A percentile compares a stretch with the other conserved stretches of the same genome.
Evolutionary conservation across 768 basidiomycete species (phyloP).

Genomic region (Hypsizygus marmoreus): DNA sequence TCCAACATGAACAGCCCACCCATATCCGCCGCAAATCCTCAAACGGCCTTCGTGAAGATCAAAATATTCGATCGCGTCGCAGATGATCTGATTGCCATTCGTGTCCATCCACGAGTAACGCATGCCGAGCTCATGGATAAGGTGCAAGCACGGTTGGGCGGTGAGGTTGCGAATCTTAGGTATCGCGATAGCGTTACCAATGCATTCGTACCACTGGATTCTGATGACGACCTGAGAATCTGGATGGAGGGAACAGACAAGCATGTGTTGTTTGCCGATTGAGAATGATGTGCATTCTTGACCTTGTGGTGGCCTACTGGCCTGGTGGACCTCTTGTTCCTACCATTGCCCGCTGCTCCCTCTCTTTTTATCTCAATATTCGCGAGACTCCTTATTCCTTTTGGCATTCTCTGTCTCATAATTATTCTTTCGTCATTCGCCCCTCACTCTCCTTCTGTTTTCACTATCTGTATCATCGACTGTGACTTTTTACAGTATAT

Average conservation of each 20-base stretch:
- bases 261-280: constrained; percentile 82
- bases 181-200: constrained; percentile 77
- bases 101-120: constrained; percentile 91
- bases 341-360: neutral
- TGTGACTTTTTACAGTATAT: constrained; percentile 9
- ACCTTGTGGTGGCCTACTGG: neutral
- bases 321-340: neutral
- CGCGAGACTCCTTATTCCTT: constrained; percentile 16
- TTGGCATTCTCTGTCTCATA: constrained; percentile 17
- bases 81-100: constrained; percentile 95
- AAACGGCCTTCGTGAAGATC: constrained; percentile 94
- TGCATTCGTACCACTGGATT: constrained; percentile 61
- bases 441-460: constrained; percentile 5
- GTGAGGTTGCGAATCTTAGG: constrained; percentile 63
- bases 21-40: constrained; percentile 76
- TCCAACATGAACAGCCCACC: constrained; percentile 65
- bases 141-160: constrained; percentile 83
- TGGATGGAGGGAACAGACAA: constrained; percentile 85
- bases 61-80: constrained; percentile 94
- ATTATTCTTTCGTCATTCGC: constrained; percentile 7
- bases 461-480: constrained; percentile 10
- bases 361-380: constrained; percentile 7
- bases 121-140: constrained; percentile 89
- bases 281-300: constrained; percentile 15
- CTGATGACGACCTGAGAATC: constrained; percentile 61